Evolutionary conservation across 2,329 filamentous ascomycete genomes (phyloP).

Genomic region (Fusarium multiceps): DNA sequence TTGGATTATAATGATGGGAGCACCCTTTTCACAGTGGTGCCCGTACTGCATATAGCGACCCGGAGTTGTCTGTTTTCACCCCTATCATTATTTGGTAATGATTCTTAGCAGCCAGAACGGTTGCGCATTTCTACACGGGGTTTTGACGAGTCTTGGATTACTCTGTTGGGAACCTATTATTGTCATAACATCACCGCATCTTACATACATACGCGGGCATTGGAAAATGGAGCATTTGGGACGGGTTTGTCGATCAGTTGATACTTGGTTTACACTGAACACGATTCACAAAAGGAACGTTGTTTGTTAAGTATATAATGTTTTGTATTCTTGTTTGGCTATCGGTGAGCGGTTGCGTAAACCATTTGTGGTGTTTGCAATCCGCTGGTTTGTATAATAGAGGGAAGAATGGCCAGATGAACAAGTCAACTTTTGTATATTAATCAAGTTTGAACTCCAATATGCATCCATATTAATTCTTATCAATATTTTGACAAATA

Average conservation of each 20-base stretch:
- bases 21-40: conserved; percentile 24
- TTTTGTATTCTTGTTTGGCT: conserved; percentile 41
- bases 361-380: conserved; percentile 3
- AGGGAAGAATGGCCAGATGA: conserved; percentile 2
- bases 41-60: conserved; percentile 53
- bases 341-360: conserved; percentile 29
- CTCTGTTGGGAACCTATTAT: conserved; percentile 22
- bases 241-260: conserved; percentile 8
- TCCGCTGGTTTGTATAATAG: conserved; percentile 28
- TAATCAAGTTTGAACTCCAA: conserved; percentile 7
- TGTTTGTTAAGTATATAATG: conserved; percentile 45
- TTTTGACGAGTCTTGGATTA: conserved; percentile 24
- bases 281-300: conserved; percentile 17
- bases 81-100: conserved; percentile 35
- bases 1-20: conserved; percentile 29
- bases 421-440: conserved; percentile 19
- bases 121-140: conserved; percentile 17
- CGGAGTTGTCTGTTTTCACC: conserved; percentile 51
- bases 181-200: conserved; percentile 28
- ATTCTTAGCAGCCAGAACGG: conserved; percentile 27
- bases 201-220: conserved; percentile 24
- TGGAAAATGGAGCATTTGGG: conserved; percentile 31
- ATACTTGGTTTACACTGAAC: conserved; percentile 27
- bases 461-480: background rate
- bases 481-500: background rate